Percentiles rank a stretch among this genome's conserved stretches.
Evolutionary conservation across 352 stramenopile genomes (phyloP).

Genomic region (Globisporangium irregulare): DNA sequence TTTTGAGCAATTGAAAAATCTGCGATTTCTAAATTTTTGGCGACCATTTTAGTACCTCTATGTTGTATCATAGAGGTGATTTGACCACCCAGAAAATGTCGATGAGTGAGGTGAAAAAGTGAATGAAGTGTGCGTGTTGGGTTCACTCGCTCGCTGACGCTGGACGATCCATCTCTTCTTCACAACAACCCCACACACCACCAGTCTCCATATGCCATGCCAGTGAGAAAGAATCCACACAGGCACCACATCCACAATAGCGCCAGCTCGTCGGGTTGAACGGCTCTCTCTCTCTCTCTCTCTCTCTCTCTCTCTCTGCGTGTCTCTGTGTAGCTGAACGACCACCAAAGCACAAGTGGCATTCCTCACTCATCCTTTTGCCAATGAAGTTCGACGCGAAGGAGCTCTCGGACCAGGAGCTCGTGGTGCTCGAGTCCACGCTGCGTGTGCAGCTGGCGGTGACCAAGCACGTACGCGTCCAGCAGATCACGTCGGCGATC

Average conservation of each 20-base stretch:
- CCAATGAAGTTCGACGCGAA: conserved; percentile 18
- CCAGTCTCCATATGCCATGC: neutral
- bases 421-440: conserved; percentile 28
- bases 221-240: neutral
- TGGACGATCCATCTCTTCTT: neutral
- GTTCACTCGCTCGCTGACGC: neutral
- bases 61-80: neutral
- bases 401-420: conserved; percentile 19
- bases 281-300: neutral
- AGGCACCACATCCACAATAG: neutral
- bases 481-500: conserved; percentile 20
- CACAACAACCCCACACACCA: neutral
- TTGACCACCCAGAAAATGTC: neutral
- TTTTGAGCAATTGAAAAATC: too few species aligned
- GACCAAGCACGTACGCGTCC: conserved; percentile 19
- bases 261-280: neutral
- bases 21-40: too few species aligned
- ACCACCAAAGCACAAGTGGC: neutral
- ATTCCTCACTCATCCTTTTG: neutral
- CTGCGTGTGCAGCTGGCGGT: conserved; percentile 31
- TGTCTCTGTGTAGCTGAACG: neutral
- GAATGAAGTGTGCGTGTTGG: neutral
- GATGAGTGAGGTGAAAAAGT: neutral
- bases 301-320: neutral
- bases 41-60: neutral